A percentile compares a stretch with the other conserved stretches of the same genome.
Evolutionary conservation across 78 protist species (phyloP).

Genomic region (Bigelowiella natans): DNA sequence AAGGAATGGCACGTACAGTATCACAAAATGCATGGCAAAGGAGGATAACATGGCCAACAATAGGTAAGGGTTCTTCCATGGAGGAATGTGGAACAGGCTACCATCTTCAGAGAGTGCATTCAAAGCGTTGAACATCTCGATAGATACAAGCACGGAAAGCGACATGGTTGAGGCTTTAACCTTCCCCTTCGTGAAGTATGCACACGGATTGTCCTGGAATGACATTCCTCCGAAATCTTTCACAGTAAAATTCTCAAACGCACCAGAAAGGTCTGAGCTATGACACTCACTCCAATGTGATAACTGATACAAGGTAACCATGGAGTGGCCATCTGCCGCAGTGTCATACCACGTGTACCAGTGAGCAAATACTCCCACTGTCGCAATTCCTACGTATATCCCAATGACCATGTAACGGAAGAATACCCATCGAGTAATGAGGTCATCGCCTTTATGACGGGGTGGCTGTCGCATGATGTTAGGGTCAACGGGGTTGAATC

Average conservation of each 20-base stretch:
- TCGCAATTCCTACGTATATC: conserved; percentile 44
- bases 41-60: conserved; percentile 37
- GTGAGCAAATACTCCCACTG: conserved; percentile 20
- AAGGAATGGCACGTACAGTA: conserved; percentile 50
- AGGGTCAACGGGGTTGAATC: conserved; percentile 49
- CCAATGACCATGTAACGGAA: conserved; percentile 52
- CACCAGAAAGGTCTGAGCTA: too few species aligned
- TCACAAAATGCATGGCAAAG: conserved; percentile 30
- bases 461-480: conserved; percentile 49
- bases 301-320: not conserved
- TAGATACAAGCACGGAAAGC: conserved; percentile 51
- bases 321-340: not conserved
- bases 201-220: not conserved
- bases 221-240: not conserved
- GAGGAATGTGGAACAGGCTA: conserved; percentile 20
- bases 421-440: conserved; percentile 41
- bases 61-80: conserved; percentile 31
- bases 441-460: not conserved
- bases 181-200: not conserved
- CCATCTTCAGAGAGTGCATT: conserved; percentile 46
- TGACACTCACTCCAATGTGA: conserved; percentile 13
- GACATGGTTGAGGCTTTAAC: conserved; percentile 35
- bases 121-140: conserved; percentile 64
- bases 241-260: not conserved
- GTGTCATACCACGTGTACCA: conserved; percentile 29